These are phyloP conservation scores for Scedosporium boydii DNA, from an alignment of 2,329 filamentous ascomycete species.

Conservation along the genomic window DNA sequence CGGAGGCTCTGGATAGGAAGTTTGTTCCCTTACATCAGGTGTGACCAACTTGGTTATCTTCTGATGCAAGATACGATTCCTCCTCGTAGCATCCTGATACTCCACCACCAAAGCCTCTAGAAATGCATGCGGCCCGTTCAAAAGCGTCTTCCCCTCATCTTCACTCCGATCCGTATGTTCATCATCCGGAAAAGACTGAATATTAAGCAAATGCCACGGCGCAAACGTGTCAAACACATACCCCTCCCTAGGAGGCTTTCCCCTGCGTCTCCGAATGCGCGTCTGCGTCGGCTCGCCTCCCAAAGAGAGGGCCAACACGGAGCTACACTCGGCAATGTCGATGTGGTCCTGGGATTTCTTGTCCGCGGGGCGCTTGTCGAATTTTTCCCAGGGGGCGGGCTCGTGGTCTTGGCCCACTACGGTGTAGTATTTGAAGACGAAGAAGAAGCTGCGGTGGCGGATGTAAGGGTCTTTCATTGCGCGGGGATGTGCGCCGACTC, in stretches of 20 bases:
- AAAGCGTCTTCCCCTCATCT: slow-evolving; percentile 42
- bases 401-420: slow-evolving; percentile 44
- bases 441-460: slow-evolving; percentile 48
- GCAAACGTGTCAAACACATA: slow-evolving; percentile 49
- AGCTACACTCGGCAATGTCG: slow-evolving; percentile 48
- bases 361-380: slow-evolving; percentile 35
- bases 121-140: slow-evolving; percentile 54
- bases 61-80: slow-evolving; percentile 47
- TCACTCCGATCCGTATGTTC: slow-evolving; percentile 45
- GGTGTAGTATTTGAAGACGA: slow-evolving; percentile 58
- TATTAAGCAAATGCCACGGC: slow-evolving; percentile 49
- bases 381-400: slow-evolving; percentile 51
- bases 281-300: slow-evolving; percentile 40
- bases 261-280: slow-evolving; percentile 37
- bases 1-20: neutral
- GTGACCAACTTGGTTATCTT: slow-evolving; percentile 49
- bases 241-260: slow-evolving; percentile 34
- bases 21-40: slow-evolving; percentile 31
- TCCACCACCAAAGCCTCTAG: slow-evolving; percentile 48
- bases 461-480: neutral
- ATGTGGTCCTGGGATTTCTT: slow-evolving; percentile 37
- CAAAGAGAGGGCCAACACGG: slow-evolving; percentile 48
- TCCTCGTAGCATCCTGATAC: slow-evolving; percentile 49
- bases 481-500: slow-evolving; percentile 6
- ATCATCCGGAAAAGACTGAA: slow-evolving; percentile 52